Base-by-base conservation (phyloP, 2,329 filamentous ascomycete genomes). In the Cucurbitaria berberidis region DNA sequence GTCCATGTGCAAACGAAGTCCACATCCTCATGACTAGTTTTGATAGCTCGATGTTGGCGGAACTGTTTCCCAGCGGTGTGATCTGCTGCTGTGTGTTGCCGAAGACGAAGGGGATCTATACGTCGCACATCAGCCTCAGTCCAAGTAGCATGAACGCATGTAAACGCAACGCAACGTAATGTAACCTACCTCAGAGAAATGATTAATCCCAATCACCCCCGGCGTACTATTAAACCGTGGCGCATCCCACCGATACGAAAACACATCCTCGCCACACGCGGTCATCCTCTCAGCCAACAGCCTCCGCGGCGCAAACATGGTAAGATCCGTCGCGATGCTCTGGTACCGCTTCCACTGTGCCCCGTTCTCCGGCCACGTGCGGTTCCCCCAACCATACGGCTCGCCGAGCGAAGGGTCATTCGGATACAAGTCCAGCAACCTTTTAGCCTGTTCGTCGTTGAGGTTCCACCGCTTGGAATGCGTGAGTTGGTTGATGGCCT, bases 371-470 rank as follows among this genome's bases (percentile, higher is more conserved):
- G 68, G 68, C 68, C 68, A 70, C 11, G 65, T 70, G 1, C 66
- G 49, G 38, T 70, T 69, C 0, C 66, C 67, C 66, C 66, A 68
- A 2, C 65, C 65, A 44, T 69, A 76, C 0, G 82, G 81, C 27
- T 79, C 74, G 44, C 80, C 74, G 6, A 77, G 60, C 26, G 78
- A 76, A 1, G 81, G 81, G 35, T 70, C 63, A 40, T 73, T 61
- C 0, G 70, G 70, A 18, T 73, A 73, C 1, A 72, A 41, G 11
- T 66, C 50, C 9, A 73, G 48, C 11, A 73, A 22, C 27, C 32
- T 53, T 26, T 49, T 35, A 3, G 67, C 68, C 16, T 63, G 53
- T n/a, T 48, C 53, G 26, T 60, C 56, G 9, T 68, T 54, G 1
- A 70, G 27, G 16, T 64, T 67, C 63, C 64, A 70, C 40, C 67